Percentiles rank a stretch among this genome's conserved stretches.
Evolutionary conservation across 139 green algal genomes (phyloP).

Genomic region (Chlorella sp.): DNA sequence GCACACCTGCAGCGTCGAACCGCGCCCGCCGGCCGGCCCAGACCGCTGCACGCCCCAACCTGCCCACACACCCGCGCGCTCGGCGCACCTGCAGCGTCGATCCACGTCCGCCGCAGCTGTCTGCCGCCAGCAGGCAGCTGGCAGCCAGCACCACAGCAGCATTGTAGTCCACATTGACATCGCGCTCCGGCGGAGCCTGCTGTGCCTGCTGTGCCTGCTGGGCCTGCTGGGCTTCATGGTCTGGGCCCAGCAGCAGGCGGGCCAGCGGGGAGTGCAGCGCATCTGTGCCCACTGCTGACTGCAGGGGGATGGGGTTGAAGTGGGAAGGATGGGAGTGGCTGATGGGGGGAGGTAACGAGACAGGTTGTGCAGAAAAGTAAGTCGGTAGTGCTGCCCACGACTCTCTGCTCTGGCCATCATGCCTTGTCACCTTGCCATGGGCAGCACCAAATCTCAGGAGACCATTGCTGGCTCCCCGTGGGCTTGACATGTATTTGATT

Average conservation of each 20-base stretch:
- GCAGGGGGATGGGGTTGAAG: not conserved
- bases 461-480: no score
- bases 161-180: not conserved
- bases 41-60: not conserved
- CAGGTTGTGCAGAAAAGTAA: no score
- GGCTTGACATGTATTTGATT: no score
- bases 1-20: no score
- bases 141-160: conserved; percentile 14
- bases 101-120: not conserved
- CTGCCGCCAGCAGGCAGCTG: conserved; percentile 11
- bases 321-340: not conserved
- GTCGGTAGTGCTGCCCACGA: no score
- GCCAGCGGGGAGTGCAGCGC: not conserved
- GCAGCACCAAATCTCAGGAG: no score
- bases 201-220: not conserved
- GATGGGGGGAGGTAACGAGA: no score
- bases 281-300: not conserved
- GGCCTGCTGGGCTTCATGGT: not conserved
- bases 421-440: no score
- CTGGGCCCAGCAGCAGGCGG: not conserved
- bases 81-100: conserved; percentile 7
- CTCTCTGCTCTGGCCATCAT: no score
- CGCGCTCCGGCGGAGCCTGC: not conserved
- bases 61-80: not conserved
- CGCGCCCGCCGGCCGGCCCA: no score